Percentiles rank a stretch among this genome's conserved stretches.
phyloP scores from a whole-genome alignment of 768 basidiomycete species.

The Lentinula lateritia region DNA sequence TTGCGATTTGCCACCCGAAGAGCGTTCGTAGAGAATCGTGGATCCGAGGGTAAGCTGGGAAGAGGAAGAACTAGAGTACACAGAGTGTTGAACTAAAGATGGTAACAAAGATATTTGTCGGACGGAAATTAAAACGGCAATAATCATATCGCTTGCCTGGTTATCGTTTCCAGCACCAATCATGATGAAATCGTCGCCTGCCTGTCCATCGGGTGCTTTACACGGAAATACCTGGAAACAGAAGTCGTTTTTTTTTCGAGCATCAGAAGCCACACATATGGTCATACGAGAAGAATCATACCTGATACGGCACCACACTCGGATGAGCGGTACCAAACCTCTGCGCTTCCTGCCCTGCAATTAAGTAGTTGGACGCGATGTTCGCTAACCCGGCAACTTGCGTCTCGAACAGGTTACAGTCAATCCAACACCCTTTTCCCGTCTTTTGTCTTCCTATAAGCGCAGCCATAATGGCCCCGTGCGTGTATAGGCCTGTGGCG shows the following conservation, averaged over 20 bases:
- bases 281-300: not conserved
- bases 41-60: constrained; percentile 54
- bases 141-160: constrained; percentile 42
- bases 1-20: constrained; percentile 71
- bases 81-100: constrained; percentile 62
- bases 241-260: not conserved
- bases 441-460: constrained; percentile 78
- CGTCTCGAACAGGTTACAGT: constrained; percentile 88
- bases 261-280: not conserved
- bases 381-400: constrained; percentile 92
- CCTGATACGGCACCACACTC: constrained; percentile 87
- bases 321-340: constrained; percentile 93
- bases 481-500: constrained; percentile 83
- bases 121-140: not conserved
- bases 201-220: constrained; percentile 21
- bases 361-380: constrained; percentile 90
- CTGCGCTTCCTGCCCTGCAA: constrained; percentile 75
- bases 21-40: constrained; percentile 68
- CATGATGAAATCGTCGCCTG: constrained; percentile 77
- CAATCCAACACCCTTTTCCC: constrained; percentile 85
- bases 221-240: constrained; percentile 62
- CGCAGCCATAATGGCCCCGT: constrained; percentile 90
- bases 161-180: constrained; percentile 89
- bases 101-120: not conserved
- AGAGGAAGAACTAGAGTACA: constrained; percentile 55